Percentiles rank a stretch among this genome's conserved stretches.
phyloP scores from a whole-genome alignment of 805 yeast species.

The Ogataea paraovalis region DNA sequence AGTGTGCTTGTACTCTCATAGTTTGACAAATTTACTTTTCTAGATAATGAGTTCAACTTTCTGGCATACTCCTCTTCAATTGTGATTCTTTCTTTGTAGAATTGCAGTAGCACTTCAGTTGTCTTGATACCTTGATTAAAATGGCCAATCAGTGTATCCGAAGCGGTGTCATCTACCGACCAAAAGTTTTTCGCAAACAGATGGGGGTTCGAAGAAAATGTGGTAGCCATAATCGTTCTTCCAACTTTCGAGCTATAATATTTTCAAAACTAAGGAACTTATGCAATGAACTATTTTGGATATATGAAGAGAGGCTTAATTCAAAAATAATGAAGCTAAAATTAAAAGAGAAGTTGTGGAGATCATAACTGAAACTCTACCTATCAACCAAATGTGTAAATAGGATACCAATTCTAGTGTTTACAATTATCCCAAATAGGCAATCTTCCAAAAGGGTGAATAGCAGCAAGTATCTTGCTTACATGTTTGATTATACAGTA shows the following conservation, averaged over 20 bases:
- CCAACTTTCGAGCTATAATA: too few relatives aligned
- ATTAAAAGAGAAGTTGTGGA: too few relatives aligned
- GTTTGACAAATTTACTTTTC: conserved; percentile 24
- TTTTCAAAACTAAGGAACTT: too few relatives aligned
- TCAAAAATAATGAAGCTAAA: background rate
- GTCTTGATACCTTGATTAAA: conserved; percentile 60
- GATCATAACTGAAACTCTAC: too few relatives aligned
- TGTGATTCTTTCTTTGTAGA: conserved; percentile 51
- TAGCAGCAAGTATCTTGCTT: background rate
- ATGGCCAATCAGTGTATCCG: conserved; percentile 48
- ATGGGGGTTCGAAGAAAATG: conserved; percentile 1
- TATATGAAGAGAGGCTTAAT: background rate
- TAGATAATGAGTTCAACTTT: conserved; percentile 47
- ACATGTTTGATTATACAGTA: background rate
- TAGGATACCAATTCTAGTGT: background rate
- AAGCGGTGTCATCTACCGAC: conserved; percentile 61
- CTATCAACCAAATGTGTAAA: too few relatives aligned
- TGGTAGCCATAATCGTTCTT: too few relatives aligned
- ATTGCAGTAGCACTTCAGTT: conserved; percentile 43
- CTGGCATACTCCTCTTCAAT: conserved; percentile 74
- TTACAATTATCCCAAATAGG: background rate
- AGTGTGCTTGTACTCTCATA: conserved; percentile 54
- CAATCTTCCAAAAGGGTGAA: background rate
- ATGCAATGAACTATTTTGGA: too few relatives aligned
- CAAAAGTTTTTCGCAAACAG: conserved; percentile 33